phyloP scores from a whole-genome alignment of 2,329 filamentous ascomycete genomes.

The Nannizziopsis arthrosporioides region DNA sequence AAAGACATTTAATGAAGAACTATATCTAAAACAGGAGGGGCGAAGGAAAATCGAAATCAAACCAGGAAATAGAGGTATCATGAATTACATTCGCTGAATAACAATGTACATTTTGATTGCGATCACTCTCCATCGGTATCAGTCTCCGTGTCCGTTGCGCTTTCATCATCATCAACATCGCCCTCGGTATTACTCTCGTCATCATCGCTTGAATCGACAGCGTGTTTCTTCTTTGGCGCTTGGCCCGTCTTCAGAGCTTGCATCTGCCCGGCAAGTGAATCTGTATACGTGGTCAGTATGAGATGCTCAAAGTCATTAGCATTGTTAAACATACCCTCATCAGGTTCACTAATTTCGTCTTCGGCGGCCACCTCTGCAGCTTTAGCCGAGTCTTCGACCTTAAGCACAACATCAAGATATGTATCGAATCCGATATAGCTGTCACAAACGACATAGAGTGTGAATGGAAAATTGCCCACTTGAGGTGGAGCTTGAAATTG shows the following conservation, averaged over 20 bases:
- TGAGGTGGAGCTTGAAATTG: slow-evolving; percentile 93
- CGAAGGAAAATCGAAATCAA: slow-evolving; percentile 1
- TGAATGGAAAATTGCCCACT: slow-evolving; percentile 84
- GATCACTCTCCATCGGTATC: slow-evolving; percentile 59
- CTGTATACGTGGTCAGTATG: slow-evolving; percentile 35
- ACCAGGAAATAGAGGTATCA: background rate
- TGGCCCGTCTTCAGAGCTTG: slow-evolving; percentile 64
- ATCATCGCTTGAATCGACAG: slow-evolving; percentile 53
- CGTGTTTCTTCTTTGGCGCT: slow-evolving; percentile 46
- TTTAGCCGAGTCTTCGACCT: slow-evolving; percentile 80
- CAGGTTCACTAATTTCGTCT: slow-evolving; percentile 94
- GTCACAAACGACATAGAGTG: slow-evolving; percentile 87
- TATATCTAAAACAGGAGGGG: background rate
- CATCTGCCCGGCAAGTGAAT: slow-evolving; percentile 86
- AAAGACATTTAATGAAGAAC: background rate
- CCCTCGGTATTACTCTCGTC: slow-evolving; percentile 55
- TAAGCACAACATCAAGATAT: slow-evolving; percentile 77
- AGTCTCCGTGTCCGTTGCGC: slow-evolving; percentile 58
- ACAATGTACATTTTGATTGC: slow-evolving; percentile 15
- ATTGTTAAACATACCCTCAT: slow-evolving; percentile 62
- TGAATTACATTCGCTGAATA: slow-evolving; percentile 12
- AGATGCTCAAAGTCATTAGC: background rate
- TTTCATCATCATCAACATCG: slow-evolving; percentile 44
- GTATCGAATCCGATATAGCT: slow-evolving; percentile 91
- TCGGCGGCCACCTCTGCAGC: slow-evolving; percentile 69